Evolutionary conservation across 2,329 filamentous ascomycete genomes (phyloP).

Genomic region (Colletotrichum cereale): DNA sequence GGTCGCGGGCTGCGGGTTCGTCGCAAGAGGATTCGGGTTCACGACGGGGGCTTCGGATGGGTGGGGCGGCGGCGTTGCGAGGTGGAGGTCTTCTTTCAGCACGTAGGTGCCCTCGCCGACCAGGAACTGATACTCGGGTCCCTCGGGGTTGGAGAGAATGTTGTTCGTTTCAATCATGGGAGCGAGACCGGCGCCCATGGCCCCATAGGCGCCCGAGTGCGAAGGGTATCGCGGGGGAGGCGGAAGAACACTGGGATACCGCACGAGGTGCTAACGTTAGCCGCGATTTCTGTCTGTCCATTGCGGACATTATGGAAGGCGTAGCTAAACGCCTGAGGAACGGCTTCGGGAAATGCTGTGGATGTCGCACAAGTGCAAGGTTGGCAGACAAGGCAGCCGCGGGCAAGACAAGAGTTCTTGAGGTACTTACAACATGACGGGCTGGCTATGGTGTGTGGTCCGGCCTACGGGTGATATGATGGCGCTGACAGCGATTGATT

Average conservation of each 20-base stretch:
- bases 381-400: neutral
- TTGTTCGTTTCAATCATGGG: conserved; percentile 96
- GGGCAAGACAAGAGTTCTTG: neutral
- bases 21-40: conserved; percentile 92
- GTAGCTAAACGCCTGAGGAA: neutral
- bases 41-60: conserved; percentile 90
- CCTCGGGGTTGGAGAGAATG: conserved; percentile 81
- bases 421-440: conserved; percentile 39
- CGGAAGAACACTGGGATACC: conserved; percentile 77
- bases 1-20: conserved; percentile 84
- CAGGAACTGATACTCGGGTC: conserved; percentile 88
- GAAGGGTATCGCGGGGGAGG: conserved; percentile 88
- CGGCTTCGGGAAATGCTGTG: neutral
- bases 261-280: conserved; percentile 24
- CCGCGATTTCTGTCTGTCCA: neutral
- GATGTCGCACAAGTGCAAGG: neutral
- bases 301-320: neutral
- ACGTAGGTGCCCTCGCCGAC: conserved; percentile 97
- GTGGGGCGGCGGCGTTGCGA: conserved; percentile 94
- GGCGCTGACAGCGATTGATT: neutral
- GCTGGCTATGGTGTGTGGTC: conserved; percentile 13
- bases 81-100: conserved; percentile 89
- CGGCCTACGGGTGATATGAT: conserved; percentile 1
- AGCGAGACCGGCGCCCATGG: conserved; percentile 74
- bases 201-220: conserved; percentile 78